Percentiles rank a stretch among this genome's conserved stretches.
Conservation (phyloP, 2,329 filamentous ascomycete species). For the Gnomoniopsis smithogilvyi region DNA sequence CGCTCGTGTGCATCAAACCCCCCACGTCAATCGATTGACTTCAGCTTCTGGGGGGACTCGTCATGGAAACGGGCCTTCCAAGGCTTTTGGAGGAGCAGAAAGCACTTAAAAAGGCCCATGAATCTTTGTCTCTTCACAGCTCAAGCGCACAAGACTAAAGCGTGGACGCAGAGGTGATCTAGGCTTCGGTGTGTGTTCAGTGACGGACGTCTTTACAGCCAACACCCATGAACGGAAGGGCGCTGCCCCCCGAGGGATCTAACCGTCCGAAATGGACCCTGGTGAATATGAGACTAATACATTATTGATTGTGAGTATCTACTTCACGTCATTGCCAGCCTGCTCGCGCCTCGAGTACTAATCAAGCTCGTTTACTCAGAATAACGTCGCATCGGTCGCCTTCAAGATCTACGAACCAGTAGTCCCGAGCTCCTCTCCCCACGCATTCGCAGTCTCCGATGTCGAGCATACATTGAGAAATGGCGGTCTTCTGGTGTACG, state of each 20-base stretch:
- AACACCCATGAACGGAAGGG: constrained; percentile 15
- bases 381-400: constrained; percentile 52
- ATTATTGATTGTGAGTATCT: constrained; percentile 50
- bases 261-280: constrained; percentile 54
- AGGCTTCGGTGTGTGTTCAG: constrained; percentile 6
- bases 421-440: constrained; percentile 39
- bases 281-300: constrained; percentile 62
- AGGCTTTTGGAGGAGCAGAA: constrained; percentile 10
- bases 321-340: background rate
- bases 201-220: background rate
- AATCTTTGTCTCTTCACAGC: background rate
- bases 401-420: constrained; percentile 55
- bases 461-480: constrained; percentile 49
- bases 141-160: background rate
- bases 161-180: constrained; percentile 7
- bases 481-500: constrained; percentile 51
- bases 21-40: constrained; percentile 3
- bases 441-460: constrained; percentile 45
- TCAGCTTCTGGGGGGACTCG: constrained; percentile 1
- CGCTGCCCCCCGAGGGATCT: constrained; percentile 21
- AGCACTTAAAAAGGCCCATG: constrained; percentile 4
- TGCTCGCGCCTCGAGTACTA: constrained; percentile 12
- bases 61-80: constrained; percentile 16
- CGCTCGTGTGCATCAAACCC: constrained; percentile 4
- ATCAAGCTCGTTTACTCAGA: constrained; percentile 33